Evolutionary conservation across 306 rosid species (phyloP).

Genomic region (Rosa multiflora): DNA sequence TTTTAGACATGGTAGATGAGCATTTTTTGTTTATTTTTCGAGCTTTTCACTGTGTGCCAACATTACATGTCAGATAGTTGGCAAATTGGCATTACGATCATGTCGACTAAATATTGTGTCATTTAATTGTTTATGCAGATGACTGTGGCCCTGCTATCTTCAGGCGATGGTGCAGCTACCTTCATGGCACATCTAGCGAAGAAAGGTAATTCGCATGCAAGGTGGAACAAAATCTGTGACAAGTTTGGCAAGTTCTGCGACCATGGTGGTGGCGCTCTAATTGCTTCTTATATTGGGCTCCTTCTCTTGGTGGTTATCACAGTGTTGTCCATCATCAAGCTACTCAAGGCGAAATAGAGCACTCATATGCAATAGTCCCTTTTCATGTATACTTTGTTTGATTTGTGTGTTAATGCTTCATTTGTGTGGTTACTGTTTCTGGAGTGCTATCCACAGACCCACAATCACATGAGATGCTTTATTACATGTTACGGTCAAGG

Average conservation of each 20-base stretch:
- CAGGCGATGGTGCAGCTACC: conserved; percentile 81
- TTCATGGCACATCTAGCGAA: conserved; percentile 84
- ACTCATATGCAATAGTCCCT: background rate
- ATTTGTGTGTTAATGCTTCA: background rate
- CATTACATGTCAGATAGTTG: background rate
- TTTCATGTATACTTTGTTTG: conserved; percentile 3
- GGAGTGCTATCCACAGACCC: background rate
- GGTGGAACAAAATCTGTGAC: conserved; percentile 91
- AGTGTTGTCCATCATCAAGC: conserved; percentile 60
- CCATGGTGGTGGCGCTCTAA: conserved; percentile 63
- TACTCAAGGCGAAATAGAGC: conserved; percentile 24
- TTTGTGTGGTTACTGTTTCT: background rate
- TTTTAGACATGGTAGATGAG: conserved; percentile 70
- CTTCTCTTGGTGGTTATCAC: conserved; percentile 54
- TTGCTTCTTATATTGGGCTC: conserved; percentile 67
- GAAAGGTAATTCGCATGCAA: conserved; percentile 82
- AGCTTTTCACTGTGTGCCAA: background rate
- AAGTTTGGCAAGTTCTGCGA: conserved; percentile 57
- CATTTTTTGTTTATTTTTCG: background rate
- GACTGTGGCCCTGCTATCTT: conserved; percentile 55
- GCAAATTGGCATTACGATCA: background rate
- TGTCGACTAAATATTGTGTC: background rate
- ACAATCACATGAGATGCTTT: background rate
- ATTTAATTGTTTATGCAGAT: conserved; percentile 30
- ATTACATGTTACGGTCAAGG: background rate